Percentiles rank a stretch among this genome's conserved stretches.
Conservation (phyloP, 305 asterid species). For the Solanum chacoense region DNA sequence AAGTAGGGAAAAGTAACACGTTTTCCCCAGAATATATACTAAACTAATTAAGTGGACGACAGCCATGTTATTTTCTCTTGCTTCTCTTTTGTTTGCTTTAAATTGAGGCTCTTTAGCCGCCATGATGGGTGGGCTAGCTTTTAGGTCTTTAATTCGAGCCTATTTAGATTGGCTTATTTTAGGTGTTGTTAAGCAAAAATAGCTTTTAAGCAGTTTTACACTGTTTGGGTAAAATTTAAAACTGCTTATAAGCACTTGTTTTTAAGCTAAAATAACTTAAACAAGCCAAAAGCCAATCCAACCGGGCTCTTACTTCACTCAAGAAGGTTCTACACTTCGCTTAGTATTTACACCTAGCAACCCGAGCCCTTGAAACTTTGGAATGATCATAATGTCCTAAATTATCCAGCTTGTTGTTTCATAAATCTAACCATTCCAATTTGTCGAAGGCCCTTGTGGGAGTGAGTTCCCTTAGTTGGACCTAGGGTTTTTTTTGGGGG, state of each 20-base stretch:
- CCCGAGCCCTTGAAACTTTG: not conserved
- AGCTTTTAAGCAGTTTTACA: not conserved
- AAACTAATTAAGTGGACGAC: not conserved
- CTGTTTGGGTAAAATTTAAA: not conserved
- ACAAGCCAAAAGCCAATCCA: not conserved
- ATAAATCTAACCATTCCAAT: not conserved
- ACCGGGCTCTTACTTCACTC: not conserved
- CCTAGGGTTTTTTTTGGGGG: not conserved
- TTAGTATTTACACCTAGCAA: not conserved
- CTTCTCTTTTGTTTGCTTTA: not conserved
- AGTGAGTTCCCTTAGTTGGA: not conserved
- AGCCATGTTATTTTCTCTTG: not conserved
- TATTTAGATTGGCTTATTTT: not conserved
- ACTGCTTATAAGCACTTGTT: not conserved
- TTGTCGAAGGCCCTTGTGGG: not conserved
- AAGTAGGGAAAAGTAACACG: not conserved
- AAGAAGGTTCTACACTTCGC: not conserved
- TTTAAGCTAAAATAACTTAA: not conserved
- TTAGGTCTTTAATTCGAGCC: not conserved
- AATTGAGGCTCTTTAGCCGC: not conserved
- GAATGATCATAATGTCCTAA: not conserved
- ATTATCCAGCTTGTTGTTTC: not conserved
- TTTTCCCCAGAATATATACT: not conserved
- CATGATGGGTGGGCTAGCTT: not conserved
- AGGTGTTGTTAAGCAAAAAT: not conserved